Percentiles rank a stretch among this genome's conserved stretches.
Conservation (phyloP, 2,329 filamentous ascomycete species). For the Scedosporium dehoogii region DNA sequence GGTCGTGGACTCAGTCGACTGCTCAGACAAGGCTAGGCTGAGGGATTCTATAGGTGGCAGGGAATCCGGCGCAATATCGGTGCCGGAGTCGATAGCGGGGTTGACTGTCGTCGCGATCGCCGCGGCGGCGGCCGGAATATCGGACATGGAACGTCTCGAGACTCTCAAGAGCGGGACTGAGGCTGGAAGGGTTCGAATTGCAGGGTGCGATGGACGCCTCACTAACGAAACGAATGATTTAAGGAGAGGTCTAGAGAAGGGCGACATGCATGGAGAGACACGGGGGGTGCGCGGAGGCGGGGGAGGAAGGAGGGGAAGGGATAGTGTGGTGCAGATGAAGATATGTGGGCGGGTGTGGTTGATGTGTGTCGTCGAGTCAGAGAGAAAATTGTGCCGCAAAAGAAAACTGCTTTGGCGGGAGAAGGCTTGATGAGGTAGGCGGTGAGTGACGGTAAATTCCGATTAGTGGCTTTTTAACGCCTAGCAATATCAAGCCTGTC, state of each 20-base stretch:
- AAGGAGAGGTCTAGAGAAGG: background rate
- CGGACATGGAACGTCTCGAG: background rate
- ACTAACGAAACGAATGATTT: background rate
- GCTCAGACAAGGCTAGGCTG: slow-evolving; percentile 3
- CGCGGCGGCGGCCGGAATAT: slow-evolving; percentile 6
- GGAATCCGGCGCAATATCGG: background rate
- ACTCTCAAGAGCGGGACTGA: background rate
- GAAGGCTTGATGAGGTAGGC: no score
- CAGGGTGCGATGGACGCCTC: background rate
- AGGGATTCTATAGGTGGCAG: slow-evolving; percentile 3
- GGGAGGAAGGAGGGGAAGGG: background rate
- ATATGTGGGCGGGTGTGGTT: background rate
- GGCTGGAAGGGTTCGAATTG: background rate
- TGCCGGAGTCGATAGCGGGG: slow-evolving; percentile 4
- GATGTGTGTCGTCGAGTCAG: no score
- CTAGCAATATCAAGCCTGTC: no score
- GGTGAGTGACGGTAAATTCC: no score
- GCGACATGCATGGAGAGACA: background rate
- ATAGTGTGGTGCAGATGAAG: background rate
- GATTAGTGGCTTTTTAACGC: no score
- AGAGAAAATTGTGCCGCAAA: no score
- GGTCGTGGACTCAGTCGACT: slow-evolving; percentile 3
- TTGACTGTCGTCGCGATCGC: slow-evolving; percentile 6
- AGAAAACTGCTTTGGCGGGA: no score
- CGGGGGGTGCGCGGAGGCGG: background rate